Percentiles rank a stretch among this genome's conserved stretches.
These are phyloP conservation scores for Axilococcus clingmanii DNA, from an alignment of 139 green algal species.

Conservation along the genomic window DNA sequence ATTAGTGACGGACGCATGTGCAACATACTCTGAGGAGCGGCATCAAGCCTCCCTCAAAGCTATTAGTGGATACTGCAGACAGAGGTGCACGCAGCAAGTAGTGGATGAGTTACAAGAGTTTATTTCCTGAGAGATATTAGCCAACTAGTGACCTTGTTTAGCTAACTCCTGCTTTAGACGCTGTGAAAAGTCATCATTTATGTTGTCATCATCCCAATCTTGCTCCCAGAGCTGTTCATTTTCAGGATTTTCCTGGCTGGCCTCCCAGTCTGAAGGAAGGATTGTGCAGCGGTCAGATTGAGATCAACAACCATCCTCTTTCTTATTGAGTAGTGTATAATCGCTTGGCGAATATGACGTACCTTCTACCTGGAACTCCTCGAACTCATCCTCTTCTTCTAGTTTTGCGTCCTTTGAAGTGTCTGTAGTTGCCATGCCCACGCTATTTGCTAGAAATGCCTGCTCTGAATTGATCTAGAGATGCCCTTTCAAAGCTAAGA, in stretches of 20 bases:
- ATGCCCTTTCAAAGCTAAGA: no score
- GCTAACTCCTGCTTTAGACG: constrained; percentile 20
- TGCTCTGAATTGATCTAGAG: no score
- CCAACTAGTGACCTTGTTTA: not conserved
- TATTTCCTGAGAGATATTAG: not conserved
- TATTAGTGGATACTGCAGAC: constrained; percentile 49
- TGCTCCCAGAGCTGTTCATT: constrained; percentile 25
- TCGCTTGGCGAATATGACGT: not conserved
- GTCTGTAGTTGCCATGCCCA: no score
- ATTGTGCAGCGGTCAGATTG: no score
- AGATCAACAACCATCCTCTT: not conserved
- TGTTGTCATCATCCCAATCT: constrained; percentile 42
- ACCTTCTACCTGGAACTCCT: constrained; percentile 46
- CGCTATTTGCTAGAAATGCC: no score
- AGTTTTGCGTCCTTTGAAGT: no score
- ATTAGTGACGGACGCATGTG: constrained; percentile 29
- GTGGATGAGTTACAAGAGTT: constrained; percentile 29
- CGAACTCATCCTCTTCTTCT: constrained; percentile 43
- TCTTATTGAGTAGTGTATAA: not conserved
- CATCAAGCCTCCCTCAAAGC: constrained; percentile 29
- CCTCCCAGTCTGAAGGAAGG: constrained; percentile 29
- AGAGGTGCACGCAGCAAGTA: constrained; percentile 30
- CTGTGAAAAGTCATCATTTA: constrained; percentile 32
- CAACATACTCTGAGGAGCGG: constrained; percentile 34
- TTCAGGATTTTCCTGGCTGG: constrained; percentile 16